These are phyloP conservation scores for Apiotrichum gamsii DNA, from an alignment of 1,284 basidiomycete species.

Conservation along the genomic window DNA sequence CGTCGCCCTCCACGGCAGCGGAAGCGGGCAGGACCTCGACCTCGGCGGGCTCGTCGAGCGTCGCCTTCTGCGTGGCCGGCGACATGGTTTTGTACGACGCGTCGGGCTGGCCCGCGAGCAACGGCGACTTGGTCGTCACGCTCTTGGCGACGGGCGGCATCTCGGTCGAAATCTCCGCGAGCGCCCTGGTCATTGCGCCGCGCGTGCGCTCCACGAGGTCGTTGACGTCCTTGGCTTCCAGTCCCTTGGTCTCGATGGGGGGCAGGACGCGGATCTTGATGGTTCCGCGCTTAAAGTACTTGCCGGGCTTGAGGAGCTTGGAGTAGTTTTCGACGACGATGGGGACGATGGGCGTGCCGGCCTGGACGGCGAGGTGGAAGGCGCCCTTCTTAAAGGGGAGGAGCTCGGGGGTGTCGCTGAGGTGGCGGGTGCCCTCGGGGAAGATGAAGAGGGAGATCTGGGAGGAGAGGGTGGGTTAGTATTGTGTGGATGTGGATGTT, in stretches of 20 bases:
- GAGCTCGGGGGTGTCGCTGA: conserved; percentile 59
- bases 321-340: conserved; percentile 94
- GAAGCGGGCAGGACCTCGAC: not conserved
- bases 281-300: conserved; percentile 70
- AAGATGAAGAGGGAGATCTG: conserved; percentile 81
- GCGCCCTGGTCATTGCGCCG: conserved; percentile 45
- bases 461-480: conserved; percentile 63
- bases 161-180: conserved; percentile 31
- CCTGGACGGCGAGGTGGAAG: conserved; percentile 88
- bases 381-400: conserved; percentile 96
- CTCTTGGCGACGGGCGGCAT: not conserved
- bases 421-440: conserved; percentile 83
- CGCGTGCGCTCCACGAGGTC: conserved; percentile 48
- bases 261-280: conserved; percentile 65
- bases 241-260: conserved; percentile 49
- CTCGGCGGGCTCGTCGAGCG: conserved; percentile 1
- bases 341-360: conserved; percentile 72
- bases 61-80: not conserved
- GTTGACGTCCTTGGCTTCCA: conserved; percentile 48
- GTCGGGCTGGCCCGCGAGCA: conserved; percentile 1
- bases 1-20: conserved; percentile 1
- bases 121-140: not conserved
- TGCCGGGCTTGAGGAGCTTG: conserved; percentile 66
- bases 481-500: no score
- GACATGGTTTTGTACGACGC: not conserved